phyloP scores from a whole-genome alignment of 2,329 filamentous ascomycete genomes.

The Diaporthe citrichinensis region DNA sequence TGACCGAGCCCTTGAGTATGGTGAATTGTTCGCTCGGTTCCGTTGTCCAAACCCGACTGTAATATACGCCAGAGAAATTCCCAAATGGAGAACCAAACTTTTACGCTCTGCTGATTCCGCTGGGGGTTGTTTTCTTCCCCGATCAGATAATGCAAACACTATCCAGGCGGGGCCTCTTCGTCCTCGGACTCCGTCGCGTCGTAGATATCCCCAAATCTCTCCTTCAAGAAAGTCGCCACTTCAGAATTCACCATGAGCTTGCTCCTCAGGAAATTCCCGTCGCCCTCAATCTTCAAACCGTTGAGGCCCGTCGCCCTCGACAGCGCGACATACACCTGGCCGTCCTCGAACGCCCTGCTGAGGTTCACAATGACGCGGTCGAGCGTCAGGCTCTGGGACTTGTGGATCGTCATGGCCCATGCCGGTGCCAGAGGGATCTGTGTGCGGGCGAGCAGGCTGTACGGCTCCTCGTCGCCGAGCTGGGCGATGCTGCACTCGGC shows the following conservation, averaged over 20 bases:
- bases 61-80: not conserved
- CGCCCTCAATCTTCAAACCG: constrained; percentile 60
- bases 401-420: constrained; percentile 76
- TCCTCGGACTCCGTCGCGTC: not conserved
- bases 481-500: constrained; percentile 65
- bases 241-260: constrained; percentile 51
- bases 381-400: constrained; percentile 74
- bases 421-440: constrained; percentile 72
- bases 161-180: not conserved
- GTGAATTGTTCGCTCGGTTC: no score
- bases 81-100: not conserved
- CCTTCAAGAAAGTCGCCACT: constrained; percentile 52
- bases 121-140: not conserved
- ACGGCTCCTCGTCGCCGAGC: constrained; percentile 60
- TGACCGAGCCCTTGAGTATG: not conserved
- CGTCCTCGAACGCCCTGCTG: constrained; percentile 64
- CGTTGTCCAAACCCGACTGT: not conserved
- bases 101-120: not conserved
- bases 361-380: constrained; percentile 71
- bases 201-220: constrained; percentile 51
- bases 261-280: constrained; percentile 46
- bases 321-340: constrained; percentile 75
- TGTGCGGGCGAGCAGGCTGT: constrained; percentile 66
- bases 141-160: not conserved
- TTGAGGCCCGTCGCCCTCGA: constrained; percentile 66